Conservation (phyloP, 1,284 basidiomycete species). For the Ustilago xerochloae region DNA sequence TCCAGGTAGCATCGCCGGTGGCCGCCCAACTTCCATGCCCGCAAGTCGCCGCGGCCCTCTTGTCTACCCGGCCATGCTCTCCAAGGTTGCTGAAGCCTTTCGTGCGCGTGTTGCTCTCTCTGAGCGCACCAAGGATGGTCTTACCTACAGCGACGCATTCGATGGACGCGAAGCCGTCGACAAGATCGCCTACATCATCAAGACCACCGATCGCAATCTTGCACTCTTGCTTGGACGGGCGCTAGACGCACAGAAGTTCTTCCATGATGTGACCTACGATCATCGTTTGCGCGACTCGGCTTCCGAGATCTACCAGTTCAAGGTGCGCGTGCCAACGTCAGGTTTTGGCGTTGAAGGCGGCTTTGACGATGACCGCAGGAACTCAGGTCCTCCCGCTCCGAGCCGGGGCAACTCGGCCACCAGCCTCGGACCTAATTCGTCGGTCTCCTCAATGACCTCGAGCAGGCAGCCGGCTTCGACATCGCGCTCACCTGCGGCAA, state of each 20-base stretch:
- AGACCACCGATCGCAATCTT: conserved; percentile 95
- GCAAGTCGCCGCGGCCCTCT: conserved; percentile 66
- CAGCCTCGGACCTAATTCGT: conserved; percentile 35
- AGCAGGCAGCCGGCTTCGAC: conserved; percentile 61
- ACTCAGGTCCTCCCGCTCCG: conserved; percentile 7
- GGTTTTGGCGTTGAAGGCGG: conserved; percentile 48
- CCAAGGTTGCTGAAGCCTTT: conserved; percentile 93
- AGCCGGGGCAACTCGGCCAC: conserved; percentile 43
- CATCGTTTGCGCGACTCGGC: conserved; percentile 91
- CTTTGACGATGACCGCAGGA: conserved; percentile 40
- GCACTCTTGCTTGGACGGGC: conserved; percentile 92
- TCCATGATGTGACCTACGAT: conserved; percentile 99
- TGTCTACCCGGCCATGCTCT: conserved; percentile 93
- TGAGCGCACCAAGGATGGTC: conserved; percentile 90
- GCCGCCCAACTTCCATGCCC: conserved; percentile 2
- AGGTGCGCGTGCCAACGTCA: conserved; percentile 77
- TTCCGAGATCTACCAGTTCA: conserved; percentile 92
- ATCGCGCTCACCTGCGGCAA: conserved; percentile 37
- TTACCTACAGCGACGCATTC: conserved; percentile 95
- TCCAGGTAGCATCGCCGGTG: conserved; percentile 38
- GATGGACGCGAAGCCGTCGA: conserved; percentile 97
- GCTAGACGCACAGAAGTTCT: conserved; percentile 97
- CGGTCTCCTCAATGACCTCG: conserved; percentile 46
- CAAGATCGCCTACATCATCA: conserved; percentile 96
- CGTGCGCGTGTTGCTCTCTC: conserved; percentile 79